Percentiles rank a stretch among this genome's conserved stretches.
phyloP scores from a whole-genome alignment of 305 asterid genomes.

The Rubia tinctorum region DNA sequence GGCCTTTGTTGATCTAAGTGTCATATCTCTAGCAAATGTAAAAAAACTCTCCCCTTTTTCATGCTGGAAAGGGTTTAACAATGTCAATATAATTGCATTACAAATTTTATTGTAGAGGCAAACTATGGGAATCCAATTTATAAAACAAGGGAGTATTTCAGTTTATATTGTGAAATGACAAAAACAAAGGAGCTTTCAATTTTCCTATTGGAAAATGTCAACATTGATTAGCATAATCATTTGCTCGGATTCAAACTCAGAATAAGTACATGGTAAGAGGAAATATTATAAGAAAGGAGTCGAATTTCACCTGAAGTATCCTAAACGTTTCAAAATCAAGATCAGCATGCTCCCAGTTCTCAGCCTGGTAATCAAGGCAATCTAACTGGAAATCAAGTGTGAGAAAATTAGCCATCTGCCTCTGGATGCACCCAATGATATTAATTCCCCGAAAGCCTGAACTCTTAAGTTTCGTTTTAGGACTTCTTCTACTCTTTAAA shows the following conservation, averaged over 20 bases:
- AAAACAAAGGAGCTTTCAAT: neutral
- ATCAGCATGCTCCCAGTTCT: slow-evolving; percentile 97
- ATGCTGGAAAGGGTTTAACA: slow-evolving; percentile 42
- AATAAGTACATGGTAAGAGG: neutral
- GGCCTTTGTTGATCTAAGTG: slow-evolving; percentile 84
- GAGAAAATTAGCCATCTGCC: slow-evolving; percentile 92
- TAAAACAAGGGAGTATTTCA: neutral
- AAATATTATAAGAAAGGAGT: neutral
- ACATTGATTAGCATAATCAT: neutral
- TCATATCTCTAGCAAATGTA: slow-evolving; percentile 95
- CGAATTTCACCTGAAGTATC: slow-evolving; percentile 69
- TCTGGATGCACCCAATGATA: slow-evolving; percentile 80
- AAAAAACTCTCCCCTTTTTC: slow-evolving; percentile 97
- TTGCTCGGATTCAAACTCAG: neutral
- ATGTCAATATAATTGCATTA: slow-evolving; percentile 11
- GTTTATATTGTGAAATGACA: neutral
- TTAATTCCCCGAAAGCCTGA: slow-evolving; percentile 64
- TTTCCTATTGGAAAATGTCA: neutral
- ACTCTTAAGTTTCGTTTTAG: slow-evolving; percentile 50
- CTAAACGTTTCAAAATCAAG: slow-evolving; percentile 93
- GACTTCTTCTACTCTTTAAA: slow-evolving; percentile 67
- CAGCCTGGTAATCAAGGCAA: slow-evolving; percentile 84
- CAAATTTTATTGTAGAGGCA: no score
- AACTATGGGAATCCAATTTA: neutral
- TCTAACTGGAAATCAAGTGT: slow-evolving; percentile 88